A percentile compares a stretch with the other conserved stretches of the same genome.
These are phyloP conservation scores for Mucor ambiguus DNA, from an alignment of 371 early-diverging fungal species.

Conservation along the genomic window DNA sequence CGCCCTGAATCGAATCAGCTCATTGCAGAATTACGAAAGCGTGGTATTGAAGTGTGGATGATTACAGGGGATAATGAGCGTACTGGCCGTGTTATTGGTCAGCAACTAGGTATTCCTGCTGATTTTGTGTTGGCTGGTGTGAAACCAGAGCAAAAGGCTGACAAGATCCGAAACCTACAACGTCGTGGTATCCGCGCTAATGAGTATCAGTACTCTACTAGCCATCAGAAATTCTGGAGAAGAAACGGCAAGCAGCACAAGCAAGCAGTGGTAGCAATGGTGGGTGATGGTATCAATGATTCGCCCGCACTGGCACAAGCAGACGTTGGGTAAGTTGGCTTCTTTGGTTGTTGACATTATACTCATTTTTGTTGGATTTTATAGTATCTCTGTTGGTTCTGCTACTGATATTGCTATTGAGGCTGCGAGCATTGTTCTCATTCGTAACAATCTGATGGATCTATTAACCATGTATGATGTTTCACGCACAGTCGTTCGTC, in stretches of 20 bases:
- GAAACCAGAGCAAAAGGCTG: conserved; percentile 69
- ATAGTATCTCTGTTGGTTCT: conserved; percentile 64
- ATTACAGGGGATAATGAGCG: conserved; percentile 69
- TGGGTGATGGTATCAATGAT: conserved; percentile 98
- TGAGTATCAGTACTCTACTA: background rate
- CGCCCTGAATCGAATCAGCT: conserved; percentile 56
- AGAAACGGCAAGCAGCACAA: conserved; percentile 44
- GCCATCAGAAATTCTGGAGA: conserved; percentile 5
- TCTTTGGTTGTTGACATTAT: background rate
- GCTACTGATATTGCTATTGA: conserved; percentile 86
- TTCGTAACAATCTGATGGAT: conserved; percentile 72
- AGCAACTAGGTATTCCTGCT: conserved; percentile 58
- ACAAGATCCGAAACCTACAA: conserved; percentile 65
- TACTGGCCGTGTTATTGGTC: conserved; percentile 63
- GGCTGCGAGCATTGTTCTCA: conserved; percentile 75
- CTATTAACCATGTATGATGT: conserved; percentile 68
- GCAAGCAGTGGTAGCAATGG: conserved; percentile 81
- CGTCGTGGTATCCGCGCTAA: conserved; percentile 27
- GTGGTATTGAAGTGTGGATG: conserved; percentile 72
- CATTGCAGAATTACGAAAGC: conserved; percentile 43
- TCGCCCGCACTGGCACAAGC: conserved; percentile 89
- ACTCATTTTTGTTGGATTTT: background rate
- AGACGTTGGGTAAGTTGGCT: conserved; percentile 67
- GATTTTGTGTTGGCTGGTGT: conserved; percentile 59
- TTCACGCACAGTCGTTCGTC: conserved; percentile 61